Percentiles rank a stretch among this genome's conserved stretches.
These are phyloP conservation scores for Ehretia macrophylla DNA, from an alignment of 257 asterid species.

Conservation along the genomic window DNA sequence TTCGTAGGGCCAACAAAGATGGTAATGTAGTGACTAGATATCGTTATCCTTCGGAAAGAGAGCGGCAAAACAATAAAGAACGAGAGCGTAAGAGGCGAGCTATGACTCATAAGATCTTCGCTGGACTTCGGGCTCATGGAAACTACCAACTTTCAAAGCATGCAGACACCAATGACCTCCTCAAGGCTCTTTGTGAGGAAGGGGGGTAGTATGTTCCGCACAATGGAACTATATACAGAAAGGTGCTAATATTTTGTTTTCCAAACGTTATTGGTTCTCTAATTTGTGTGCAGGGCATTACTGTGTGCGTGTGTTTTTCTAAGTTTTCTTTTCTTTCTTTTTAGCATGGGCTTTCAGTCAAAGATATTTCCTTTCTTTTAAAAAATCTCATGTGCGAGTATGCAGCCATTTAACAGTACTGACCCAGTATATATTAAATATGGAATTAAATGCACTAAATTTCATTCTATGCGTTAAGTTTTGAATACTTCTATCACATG, in stretches of 20 bases:
- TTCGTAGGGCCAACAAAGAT: constrained; percentile 47
- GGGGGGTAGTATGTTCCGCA: constrained; percentile 83
- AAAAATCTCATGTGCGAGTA: too few relatives aligned
- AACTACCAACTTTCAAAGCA: constrained; percentile 60
- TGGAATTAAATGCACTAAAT: too few relatives aligned
- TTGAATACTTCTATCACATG: too few relatives aligned
- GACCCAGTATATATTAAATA: too few relatives aligned
- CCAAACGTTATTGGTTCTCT: too few relatives aligned
- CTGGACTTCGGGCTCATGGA: constrained; percentile 59
- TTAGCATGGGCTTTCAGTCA: too few relatives aligned
- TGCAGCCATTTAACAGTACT: too few relatives aligned
- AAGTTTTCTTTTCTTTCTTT: too few relatives aligned
- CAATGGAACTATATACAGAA: constrained; percentile 52
- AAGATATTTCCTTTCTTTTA: too few relatives aligned
- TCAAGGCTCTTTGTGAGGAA: constrained; percentile 67
- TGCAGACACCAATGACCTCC: constrained; percentile 65
- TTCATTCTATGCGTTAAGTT: too few relatives aligned
- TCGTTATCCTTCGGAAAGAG: constrained; percentile 63
- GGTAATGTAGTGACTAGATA: constrained; percentile 38
- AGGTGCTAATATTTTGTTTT: constrained; percentile 18
- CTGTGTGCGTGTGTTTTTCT: too few relatives aligned
- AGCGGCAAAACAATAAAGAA: constrained; percentile 56
- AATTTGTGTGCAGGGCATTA: too few relatives aligned
- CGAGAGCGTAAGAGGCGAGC: constrained; percentile 57
- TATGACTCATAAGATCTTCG: constrained; percentile 55